Conservation (phyloP, 2,329 filamentous ascomycete species). For the Scopulariopsis brevicaulis region DNA sequence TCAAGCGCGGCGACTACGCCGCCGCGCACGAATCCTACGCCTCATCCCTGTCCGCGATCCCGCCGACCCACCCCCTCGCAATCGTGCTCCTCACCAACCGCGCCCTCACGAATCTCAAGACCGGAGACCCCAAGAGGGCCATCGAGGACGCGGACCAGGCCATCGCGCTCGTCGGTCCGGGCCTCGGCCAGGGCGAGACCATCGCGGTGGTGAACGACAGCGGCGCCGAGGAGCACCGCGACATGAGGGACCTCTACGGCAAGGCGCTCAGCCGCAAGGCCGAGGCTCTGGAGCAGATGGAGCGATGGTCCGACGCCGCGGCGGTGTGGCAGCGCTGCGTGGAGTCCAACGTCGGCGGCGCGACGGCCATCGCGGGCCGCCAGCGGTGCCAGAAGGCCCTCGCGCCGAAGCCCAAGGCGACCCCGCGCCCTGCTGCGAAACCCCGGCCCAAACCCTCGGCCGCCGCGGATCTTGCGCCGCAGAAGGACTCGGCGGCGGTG, state of each 20-base stretch:
- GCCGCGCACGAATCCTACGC: conserved; percentile 77
- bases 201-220: conserved; percentile 55
- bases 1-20: conserved; percentile 89
- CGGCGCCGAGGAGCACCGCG: conserved; percentile 52
- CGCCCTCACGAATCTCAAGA: conserved; percentile 81
- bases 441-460: conserved; percentile 32
- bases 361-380: conserved; percentile 72
- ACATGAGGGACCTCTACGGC: conserved; percentile 87
- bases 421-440: conserved; percentile 29
- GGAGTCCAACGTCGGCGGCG: conserved; percentile 74
- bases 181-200: conserved; percentile 67
- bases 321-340: conserved; percentile 73
- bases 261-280: conserved; percentile 93
- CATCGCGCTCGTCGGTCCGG: conserved; percentile 66
- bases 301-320: conserved; percentile 81
- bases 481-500: conserved; percentile 63
- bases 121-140: conserved; percentile 80
- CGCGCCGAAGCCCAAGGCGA: conserved; percentile 50
- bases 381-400: conserved; percentile 82
- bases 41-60: conserved; percentile 62
- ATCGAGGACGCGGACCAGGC: conserved; percentile 76
- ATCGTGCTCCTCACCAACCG: conserved; percentile 90
- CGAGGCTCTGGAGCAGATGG: conserved; percentile 89
- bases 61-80: conserved; percentile 66
- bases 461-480: conserved; percentile 24